Conservation (phyloP, 2,329 filamentous ascomycete species). For the Nothopassalora personata region DNA sequence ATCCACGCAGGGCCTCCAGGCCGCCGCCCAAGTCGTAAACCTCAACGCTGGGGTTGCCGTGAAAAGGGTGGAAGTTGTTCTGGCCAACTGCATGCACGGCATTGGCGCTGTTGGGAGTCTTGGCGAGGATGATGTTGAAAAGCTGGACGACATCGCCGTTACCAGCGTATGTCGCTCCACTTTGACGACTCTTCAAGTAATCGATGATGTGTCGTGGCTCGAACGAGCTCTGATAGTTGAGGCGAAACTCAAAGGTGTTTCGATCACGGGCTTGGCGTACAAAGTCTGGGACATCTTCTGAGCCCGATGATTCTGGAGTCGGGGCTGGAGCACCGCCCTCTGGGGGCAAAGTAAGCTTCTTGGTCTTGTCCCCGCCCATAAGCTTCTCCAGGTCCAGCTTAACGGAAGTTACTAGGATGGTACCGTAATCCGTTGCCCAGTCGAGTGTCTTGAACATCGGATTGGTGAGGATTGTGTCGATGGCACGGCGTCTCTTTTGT, state of each 20-base stretch:
- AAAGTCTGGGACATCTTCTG: slow-evolving; percentile 16
- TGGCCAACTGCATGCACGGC: slow-evolving; percentile 45
- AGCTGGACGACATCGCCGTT: slow-evolving; percentile 52
- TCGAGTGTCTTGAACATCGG: slow-evolving; percentile 28
- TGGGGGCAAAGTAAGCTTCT: slow-evolving; percentile 31
- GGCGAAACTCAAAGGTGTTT: slow-evolving; percentile 34
- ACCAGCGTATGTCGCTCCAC: slow-evolving; percentile 35
- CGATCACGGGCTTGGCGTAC: slow-evolving; percentile 25
- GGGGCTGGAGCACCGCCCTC: slow-evolving; percentile 6
- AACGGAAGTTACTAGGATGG: slow-evolving; percentile 32
- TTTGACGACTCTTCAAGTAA: slow-evolving; percentile 36
- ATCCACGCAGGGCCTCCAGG: slow-evolving; percentile 55
- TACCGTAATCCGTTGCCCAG: slow-evolving; percentile 38
- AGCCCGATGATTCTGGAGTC: neutral
- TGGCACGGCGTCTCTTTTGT: slow-evolving; percentile 44
- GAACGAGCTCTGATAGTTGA: slow-evolving; percentile 34
- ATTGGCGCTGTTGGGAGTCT: slow-evolving; percentile 40
- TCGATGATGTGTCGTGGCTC: slow-evolving; percentile 40
- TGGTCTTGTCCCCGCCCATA: slow-evolving; percentile 4
- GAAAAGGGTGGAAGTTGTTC: slow-evolving; percentile 50
- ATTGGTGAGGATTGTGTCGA: slow-evolving; percentile 41
- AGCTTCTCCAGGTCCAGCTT: slow-evolving; percentile 21
- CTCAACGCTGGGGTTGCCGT: slow-evolving; percentile 31
- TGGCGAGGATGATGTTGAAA: slow-evolving; percentile 54
- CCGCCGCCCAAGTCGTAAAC: slow-evolving; percentile 44